Percentiles rank a stretch among this genome's conserved stretches.
phyloP scores from a whole-genome alignment of 177 flowering plant species.

The Vitis hybrid region DNA sequence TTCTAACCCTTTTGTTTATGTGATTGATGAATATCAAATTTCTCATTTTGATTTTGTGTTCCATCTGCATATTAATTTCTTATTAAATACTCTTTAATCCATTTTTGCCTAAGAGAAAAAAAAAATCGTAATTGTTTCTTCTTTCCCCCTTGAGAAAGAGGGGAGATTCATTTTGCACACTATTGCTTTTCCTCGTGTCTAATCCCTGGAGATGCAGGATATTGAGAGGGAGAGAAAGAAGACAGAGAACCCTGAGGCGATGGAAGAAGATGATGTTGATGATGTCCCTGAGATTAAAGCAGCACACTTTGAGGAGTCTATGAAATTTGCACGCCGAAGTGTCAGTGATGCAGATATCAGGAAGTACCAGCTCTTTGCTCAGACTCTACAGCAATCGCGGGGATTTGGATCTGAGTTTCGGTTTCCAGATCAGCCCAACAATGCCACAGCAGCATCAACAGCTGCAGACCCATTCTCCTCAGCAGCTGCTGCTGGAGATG shows the following conservation, averaged over 20 bases:
- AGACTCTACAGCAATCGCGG: slow-evolving; percentile 62
- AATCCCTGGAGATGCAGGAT: slow-evolving; percentile 35
- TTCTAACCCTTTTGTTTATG: no score
- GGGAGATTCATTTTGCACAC: not conserved
- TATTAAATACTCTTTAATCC: no score
- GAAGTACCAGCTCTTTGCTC: slow-evolving; percentile 61
- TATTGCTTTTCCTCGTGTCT: not conserved
- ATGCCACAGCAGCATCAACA: slow-evolving; percentile 24
- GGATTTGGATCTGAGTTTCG: slow-evolving; percentile 62
- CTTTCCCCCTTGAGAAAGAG: not conserved
- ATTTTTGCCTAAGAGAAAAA: no score
- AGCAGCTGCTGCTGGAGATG: slow-evolving; percentile 36
- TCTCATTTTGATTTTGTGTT: no score
- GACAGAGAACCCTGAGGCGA: slow-evolving; percentile 53
- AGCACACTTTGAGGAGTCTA: slow-evolving; percentile 67
- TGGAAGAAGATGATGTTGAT: slow-evolving; percentile 62
- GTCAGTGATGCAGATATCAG: slow-evolving; percentile 65
- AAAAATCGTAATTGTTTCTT: not conserved
- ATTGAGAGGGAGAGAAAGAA: slow-evolving; percentile 54
- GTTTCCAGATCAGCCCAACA: slow-evolving; percentile 38
- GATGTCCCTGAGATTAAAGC: slow-evolving; percentile 57
- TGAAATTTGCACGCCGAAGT: slow-evolving; percentile 64
- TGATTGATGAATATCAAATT: no score
- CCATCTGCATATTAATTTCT: no score
- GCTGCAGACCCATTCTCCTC: slow-evolving; percentile 45